Percentiles rank a stretch among this genome's conserved stretches.
These are phyloP conservation scores for Aspergillus ibericus DNA, from an alignment of 2,329 filamentous ascomycete species.

Conservation along the genomic window DNA sequence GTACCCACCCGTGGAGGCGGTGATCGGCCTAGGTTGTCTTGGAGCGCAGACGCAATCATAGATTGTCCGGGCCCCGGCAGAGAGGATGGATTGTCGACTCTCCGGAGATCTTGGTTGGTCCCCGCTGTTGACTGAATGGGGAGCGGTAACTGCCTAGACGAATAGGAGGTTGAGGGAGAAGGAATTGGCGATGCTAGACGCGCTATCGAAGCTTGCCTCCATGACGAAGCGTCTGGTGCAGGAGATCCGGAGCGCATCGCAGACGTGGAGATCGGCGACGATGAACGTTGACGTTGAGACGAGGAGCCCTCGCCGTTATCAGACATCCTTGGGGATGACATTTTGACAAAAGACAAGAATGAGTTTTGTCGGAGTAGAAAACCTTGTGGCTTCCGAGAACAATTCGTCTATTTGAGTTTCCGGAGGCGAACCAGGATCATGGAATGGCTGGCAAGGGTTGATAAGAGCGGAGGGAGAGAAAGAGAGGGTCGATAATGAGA, in stretches of 20 bases:
- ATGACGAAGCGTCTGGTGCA: constrained; percentile 43
- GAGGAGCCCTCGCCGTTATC: constrained; percentile 42
- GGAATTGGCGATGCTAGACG: constrained; percentile 58
- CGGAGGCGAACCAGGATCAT: constrained; percentile 1
- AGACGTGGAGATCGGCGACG: constrained; percentile 35
- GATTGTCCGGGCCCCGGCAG: constrained; percentile 78
- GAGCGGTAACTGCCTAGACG: constrained; percentile 45
- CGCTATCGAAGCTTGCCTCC: constrained; percentile 54
- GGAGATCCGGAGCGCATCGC: constrained; percentile 39
- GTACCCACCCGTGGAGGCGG: constrained; percentile 44
- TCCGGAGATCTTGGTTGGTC: constrained; percentile 63
- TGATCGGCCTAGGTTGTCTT: constrained; percentile 64
- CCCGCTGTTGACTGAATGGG: constrained; percentile 44
- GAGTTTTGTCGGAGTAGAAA: background rate
- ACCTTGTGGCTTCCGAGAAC: background rate
- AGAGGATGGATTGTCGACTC: constrained; percentile 58
- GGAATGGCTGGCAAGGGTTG: background rate
- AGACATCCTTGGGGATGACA: constrained; percentile 28
- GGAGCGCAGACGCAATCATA: constrained; percentile 83
- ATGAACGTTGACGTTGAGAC: constrained; percentile 30
- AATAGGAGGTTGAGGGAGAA: constrained; percentile 38
- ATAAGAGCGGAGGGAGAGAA: background rate
- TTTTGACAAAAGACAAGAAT: constrained; percentile 9
- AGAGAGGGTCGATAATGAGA: background rate
- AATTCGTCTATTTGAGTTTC: constrained; percentile 8